Base-by-base conservation (phyloP, 345 rosid species). In the Populus tremula region DNA sequence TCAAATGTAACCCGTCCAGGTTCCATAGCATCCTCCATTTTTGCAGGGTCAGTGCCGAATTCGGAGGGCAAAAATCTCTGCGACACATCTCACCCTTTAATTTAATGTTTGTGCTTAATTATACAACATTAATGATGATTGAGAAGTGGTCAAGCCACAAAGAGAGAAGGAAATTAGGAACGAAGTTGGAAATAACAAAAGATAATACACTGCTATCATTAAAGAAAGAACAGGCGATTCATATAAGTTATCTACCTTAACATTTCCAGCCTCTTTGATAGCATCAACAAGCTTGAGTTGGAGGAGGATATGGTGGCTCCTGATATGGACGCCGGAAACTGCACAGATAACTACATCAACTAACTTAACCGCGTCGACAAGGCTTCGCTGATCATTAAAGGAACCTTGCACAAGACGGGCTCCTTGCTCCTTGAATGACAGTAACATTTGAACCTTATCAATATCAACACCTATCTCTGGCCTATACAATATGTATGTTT, bases 221-320 rank as follows among this genome's bases (percentile, higher is more conserved):
- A 10, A 41, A 41, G 45, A 41, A 41, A 41, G 45, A 41, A 10
- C 45, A 41, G 31, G 3, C 10, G 12, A 27, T 29, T 66, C 69
- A 29, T 4, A 8, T 1, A 23, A 65, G 5, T 12, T 27, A 76
- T 11, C 12, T 81, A 94, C 98, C 94, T 90, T 84, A 7, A 94
- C 82, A 76, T 91, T 94, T 49, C 97, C 94, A 35, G 97, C 97
- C 45, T 93, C 93, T 84, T 90, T 90, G 74, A 94, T 93, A 43
- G 98, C 95, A 31, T 90, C 85, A 21, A 93, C 96, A 25, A 94
- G 97, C 81, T 88, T 90, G 75, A 91, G 95, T 83, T 94, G 98
- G 25, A 90, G 85, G 47, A 93, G 87, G 5, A 94, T 86, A 2
- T 86, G 89, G 76, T 91, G 98, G 84, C 88, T 89, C 65, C 98